Conservation (phyloP, 2,329 filamentous ascomycete genomes). For the Coniella vitis region DNA sequence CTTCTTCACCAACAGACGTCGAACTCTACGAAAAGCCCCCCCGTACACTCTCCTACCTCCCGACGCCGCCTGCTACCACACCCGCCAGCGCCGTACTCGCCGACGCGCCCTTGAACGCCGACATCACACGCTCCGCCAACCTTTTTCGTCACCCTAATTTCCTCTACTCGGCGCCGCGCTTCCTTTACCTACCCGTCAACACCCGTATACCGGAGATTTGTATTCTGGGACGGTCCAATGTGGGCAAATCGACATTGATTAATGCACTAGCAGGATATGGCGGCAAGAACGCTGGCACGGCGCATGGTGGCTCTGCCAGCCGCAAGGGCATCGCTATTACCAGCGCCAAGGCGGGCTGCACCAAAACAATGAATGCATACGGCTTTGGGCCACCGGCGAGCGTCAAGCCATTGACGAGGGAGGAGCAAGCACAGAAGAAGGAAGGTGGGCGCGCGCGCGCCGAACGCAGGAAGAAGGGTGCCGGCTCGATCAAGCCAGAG, state of each 20-base stretch:
- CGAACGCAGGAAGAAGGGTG: slow-evolving; percentile 7
- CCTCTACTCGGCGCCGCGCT: slow-evolving; percentile 43
- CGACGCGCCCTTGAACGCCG: slow-evolving; percentile 9
- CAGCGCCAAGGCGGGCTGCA: slow-evolving; percentile 45
- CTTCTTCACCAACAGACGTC: not conserved
- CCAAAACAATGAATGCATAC: slow-evolving; percentile 49
- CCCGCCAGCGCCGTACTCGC: slow-evolving; percentile 18
- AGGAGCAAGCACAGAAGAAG: slow-evolving; percentile 3
- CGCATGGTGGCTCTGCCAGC: slow-evolving; percentile 22
- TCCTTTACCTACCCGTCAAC: slow-evolving; percentile 45
- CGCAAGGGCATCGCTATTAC: slow-evolving; percentile 47
- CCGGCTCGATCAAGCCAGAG: slow-evolving; percentile 23
- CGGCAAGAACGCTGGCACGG: slow-evolving; percentile 21
- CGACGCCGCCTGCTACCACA: slow-evolving; percentile 19
- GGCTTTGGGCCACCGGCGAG: slow-evolving; percentile 40
- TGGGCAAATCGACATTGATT: slow-evolving; percentile 83
- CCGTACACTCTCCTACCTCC: slow-evolving; percentile 24
- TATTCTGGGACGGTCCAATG: slow-evolving; percentile 80
- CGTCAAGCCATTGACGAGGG: slow-evolving; percentile 16
- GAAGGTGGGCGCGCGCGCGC: slow-evolving; percentile 19
- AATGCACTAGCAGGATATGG: slow-evolving; percentile 62
- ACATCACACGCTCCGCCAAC: slow-evolving; percentile 20
- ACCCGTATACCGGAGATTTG: slow-evolving; percentile 56
- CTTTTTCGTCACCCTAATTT: slow-evolving; percentile 27
- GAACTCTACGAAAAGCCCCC: slow-evolving; percentile 6